Conservation (phyloP, 768 basidiomycete genomes). For the Suillus bovinus region DNA sequence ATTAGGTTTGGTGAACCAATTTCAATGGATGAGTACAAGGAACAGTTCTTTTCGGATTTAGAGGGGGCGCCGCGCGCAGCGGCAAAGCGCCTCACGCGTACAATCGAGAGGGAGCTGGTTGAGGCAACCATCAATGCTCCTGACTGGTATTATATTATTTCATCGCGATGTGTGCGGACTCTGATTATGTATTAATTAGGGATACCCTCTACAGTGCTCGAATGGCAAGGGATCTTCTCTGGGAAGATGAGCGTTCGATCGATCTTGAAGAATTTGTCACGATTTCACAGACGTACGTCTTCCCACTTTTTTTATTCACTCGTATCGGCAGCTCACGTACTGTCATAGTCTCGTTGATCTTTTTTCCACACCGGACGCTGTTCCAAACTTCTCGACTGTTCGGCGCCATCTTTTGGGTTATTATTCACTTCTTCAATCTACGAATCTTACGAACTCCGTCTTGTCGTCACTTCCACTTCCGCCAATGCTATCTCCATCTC, state of each 20-base stretch:
- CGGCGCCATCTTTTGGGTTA: slow-evolving; percentile 81
- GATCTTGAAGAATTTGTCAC: slow-evolving; percentile 79
- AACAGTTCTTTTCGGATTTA: slow-evolving; percentile 69
- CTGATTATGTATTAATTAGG: slow-evolving; percentile 47
- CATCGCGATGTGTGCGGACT: slow-evolving; percentile 15
- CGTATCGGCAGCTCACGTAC: slow-evolving; percentile 21
- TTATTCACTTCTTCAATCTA: slow-evolving; percentile 80
- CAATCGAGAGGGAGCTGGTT: slow-evolving; percentile 69
- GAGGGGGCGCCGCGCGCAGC: slow-evolving; percentile 75
- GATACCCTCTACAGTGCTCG: slow-evolving; percentile 87
- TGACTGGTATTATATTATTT: slow-evolving; percentile 72
- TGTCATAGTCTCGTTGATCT: slow-evolving; percentile 80
- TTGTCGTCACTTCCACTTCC: slow-evolving; percentile 86
- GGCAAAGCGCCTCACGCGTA: slow-evolving; percentile 82
- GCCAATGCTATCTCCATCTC: slow-evolving; percentile 75
- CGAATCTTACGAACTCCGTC: slow-evolving; percentile 82
- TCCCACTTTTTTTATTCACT: slow-evolving; percentile 11
- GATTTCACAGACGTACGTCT: slow-evolving; percentile 86
- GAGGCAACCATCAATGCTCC: slow-evolving; percentile 87
- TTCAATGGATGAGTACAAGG: slow-evolving; percentile 66
- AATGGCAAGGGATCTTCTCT: slow-evolving; percentile 93
- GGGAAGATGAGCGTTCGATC: slow-evolving; percentile 79
- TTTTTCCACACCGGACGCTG: slow-evolving; percentile 68
- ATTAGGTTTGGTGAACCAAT: slow-evolving; percentile 86
- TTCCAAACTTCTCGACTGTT: slow-evolving; percentile 58